Conservation (phyloP, 805 yeast genomes). For the Wickerhamomyces xylosicus region DNA sequence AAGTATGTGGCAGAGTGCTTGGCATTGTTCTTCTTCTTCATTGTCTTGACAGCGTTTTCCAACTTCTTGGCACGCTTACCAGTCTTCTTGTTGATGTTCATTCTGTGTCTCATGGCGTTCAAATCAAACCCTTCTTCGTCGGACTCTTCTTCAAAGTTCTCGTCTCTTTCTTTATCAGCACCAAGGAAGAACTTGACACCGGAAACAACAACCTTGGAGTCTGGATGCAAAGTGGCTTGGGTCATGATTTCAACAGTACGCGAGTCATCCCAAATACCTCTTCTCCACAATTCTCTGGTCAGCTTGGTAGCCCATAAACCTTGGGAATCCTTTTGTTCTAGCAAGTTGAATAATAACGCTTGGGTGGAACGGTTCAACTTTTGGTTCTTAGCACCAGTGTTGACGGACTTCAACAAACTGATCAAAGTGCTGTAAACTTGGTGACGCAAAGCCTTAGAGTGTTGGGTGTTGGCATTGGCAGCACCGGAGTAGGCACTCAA, state of each 20-base stretch:
- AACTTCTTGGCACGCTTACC: conserved; percentile 73
- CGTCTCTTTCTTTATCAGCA: conserved; percentile 91
- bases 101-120: conserved; percentile 64
- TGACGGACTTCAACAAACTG: conserved; percentile 69
- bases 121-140: conserved; percentile 69
- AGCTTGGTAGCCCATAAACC: conserved; percentile 95
- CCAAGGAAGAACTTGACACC: conserved; percentile 90
- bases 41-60: conserved; percentile 58
- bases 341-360: conserved; percentile 77
- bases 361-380: conserved; percentile 85
- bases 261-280: conserved; percentile 97
- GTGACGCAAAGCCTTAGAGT: conserved; percentile 73
- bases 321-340: conserved; percentile 70
- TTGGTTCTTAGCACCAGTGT: conserved; percentile 83
- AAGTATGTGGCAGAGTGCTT: conserved; percentile 56
- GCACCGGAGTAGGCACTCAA: conserved; percentile 54
- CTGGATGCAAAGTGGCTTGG: conserved; percentile 85
- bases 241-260: conserved; percentile 97
- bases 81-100: conserved; percentile 75
- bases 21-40: conserved; percentile 54
- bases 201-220: conserved; percentile 75
- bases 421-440: conserved; percentile 77
- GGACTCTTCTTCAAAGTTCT: conserved; percentile 61
- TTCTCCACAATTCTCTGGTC: conserved; percentile 92
- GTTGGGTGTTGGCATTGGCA: conserved; percentile 35